Evolutionary conservation across 2,329 filamentous ascomycete species (phyloP).

Genomic region (Arthrobotrys iridis): DNA sequence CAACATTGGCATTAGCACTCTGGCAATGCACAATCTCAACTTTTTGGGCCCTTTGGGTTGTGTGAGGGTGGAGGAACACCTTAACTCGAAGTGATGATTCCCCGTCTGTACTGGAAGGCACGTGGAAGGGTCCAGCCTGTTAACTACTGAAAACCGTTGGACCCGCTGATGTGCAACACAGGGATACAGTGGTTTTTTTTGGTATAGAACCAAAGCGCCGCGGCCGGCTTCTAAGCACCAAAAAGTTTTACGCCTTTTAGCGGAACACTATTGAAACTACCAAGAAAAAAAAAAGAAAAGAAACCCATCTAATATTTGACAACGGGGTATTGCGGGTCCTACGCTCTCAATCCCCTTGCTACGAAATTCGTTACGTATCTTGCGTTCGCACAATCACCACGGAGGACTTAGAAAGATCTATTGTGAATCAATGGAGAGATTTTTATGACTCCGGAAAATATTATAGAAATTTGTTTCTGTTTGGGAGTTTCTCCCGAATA

Average conservation of each 20-base stretch:
- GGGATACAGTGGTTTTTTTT: background rate
- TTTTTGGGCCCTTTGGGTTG: too few relatives aligned
- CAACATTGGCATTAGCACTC: background rate
- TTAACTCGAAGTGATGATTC: too few relatives aligned
- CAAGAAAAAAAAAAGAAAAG: slow-evolving; percentile 7
- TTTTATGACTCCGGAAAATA: background rate
- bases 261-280: slow-evolving; percentile 16
- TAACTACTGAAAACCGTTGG: background rate
- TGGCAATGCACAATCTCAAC: background rate
- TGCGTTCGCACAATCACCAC: background rate
- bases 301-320: background rate
- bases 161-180: background rate
- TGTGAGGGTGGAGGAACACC: too few relatives aligned
- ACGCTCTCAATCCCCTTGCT: background rate
- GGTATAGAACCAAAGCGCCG: background rate
- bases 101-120: background rate
- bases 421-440: background rate
- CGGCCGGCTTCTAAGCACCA: background rate
- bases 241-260: background rate
- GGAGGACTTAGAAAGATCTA: background rate
- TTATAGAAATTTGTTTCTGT: slow-evolving; percentile 1
- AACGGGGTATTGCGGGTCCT: background rate
- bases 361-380: background rate
- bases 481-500: background rate
- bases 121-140: too few relatives aligned